A percentile compares a stretch with the other conserved stretches of the same genome.
Conservation (phyloP, 176 grass and related monocot species). For the Saccharum spontaneum region DNA sequence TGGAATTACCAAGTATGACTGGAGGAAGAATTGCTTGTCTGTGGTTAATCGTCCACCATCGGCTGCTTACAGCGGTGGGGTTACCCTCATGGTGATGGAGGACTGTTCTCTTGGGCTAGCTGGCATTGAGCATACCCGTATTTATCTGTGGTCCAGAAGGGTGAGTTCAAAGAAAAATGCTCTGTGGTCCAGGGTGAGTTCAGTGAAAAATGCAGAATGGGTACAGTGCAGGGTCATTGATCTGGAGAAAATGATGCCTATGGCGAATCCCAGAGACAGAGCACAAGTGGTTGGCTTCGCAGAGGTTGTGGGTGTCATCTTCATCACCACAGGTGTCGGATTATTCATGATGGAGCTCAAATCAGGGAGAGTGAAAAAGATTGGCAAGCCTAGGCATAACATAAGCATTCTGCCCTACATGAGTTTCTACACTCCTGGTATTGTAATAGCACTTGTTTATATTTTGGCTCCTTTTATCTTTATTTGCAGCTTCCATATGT, state of each 20-base stretch:
- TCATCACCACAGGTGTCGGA: neutral
- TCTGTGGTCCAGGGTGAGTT: neutral
- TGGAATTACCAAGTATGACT: neutral
- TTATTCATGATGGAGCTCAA: neutral
- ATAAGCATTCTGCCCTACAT: neutral
- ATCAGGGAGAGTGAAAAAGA: neutral
- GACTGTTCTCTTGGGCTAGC: neutral
- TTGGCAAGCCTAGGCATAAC: neutral
- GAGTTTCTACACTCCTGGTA: neutral
- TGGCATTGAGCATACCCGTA: no score
- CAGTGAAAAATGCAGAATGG: neutral
- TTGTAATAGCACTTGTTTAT: neutral
- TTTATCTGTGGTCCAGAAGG: neutral
- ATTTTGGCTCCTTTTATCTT: neutral
- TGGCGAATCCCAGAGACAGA: neutral
- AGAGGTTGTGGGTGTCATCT: neutral
- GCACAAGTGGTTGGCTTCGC: neutral
- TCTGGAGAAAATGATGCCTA: neutral
- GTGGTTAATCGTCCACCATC: neutral
- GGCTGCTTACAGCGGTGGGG: neutral
- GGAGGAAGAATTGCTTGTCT: neutral
- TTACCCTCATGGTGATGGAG: neutral
- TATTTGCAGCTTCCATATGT: neutral
- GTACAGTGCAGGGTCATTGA: neutral
- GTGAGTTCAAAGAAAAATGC: neutral